phyloP scores from a whole-genome alignment of 768 basidiomycete species.

The Strobilomyces confusus region DNA sequence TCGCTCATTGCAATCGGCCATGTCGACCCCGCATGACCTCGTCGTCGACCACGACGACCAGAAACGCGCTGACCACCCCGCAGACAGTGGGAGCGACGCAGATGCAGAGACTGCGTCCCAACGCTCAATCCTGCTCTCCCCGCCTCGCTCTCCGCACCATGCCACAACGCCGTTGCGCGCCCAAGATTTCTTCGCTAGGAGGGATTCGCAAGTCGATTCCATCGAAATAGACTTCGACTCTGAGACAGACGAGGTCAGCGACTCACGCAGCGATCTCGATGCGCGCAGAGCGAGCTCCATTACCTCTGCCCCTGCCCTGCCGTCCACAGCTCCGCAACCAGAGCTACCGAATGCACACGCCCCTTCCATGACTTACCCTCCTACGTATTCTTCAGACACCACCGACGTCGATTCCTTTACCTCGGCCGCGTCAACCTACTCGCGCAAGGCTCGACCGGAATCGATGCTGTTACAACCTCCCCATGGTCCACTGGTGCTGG shows the following conservation, averaged over 20 bases:
- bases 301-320: constrained; percentile 47
- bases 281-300: constrained; percentile 43
- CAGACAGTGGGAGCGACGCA: constrained; percentile 43
- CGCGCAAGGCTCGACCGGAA: constrained; percentile 72
- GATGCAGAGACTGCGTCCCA: constrained; percentile 79
- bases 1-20: no score
- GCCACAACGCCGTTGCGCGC: constrained; percentile 17
- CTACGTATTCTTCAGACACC: constrained; percentile 40
- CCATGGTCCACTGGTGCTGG: constrained; percentile 61
- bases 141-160: constrained; percentile 49
- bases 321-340: constrained; percentile 35
- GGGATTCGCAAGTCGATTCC: constrained; percentile 44
- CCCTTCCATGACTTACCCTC: constrained; percentile 55
- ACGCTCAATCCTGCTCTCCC: constrained; percentile 70
- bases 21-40: not conserved
- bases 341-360: constrained; percentile 36
- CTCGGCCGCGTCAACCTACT: constrained; percentile 54
- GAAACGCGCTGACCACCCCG: constrained; percentile 8
- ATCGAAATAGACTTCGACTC: constrained; percentile 53
- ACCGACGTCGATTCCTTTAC: constrained; percentile 55
- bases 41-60: constrained; percentile 2
- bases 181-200: constrained; percentile 34
- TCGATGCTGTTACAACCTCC: constrained; percentile 65
- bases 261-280: constrained; percentile 37
- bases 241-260: constrained; percentile 50